These are phyloP conservation scores for Calocybe gangraenosa DNA, from an alignment of 768 basidiomycete species.

Conservation along the genomic window DNA sequence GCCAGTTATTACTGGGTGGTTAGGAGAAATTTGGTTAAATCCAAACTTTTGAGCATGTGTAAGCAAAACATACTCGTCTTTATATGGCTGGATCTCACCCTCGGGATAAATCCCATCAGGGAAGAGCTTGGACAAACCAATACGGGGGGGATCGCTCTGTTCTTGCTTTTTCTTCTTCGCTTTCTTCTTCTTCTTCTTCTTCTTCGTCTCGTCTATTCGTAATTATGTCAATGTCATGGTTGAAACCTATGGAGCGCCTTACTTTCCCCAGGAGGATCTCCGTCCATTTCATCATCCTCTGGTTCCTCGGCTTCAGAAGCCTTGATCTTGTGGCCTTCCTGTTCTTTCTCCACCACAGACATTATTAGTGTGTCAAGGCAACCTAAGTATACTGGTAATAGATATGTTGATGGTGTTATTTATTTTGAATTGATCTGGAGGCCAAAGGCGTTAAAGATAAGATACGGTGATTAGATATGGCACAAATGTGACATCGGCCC, in stretches of 20 bases:
- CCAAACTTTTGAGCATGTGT: too few species aligned
- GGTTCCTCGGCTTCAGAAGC: constrained; percentile 18
- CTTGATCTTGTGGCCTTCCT: constrained; percentile 10
- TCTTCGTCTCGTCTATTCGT: constrained; percentile 34
- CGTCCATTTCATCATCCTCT: constrained; percentile 18
- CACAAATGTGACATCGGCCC: too few species aligned
- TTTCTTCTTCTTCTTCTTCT: constrained; percentile 95
- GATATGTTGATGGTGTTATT: neutral
- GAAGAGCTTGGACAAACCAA: constrained; percentile 87
- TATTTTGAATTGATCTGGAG: neutral
- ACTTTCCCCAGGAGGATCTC: constrained; percentile 16
- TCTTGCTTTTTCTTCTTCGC: constrained; percentile 77
- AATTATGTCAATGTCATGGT: constrained; percentile 2
- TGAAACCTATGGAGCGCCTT: neutral
- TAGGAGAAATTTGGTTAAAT: neutral
- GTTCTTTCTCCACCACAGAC: constrained; percentile 9
- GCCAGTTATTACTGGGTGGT: constrained; percentile 74
- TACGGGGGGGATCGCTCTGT: constrained; percentile 89
- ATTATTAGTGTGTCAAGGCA: too few species aligned
- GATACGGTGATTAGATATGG: too few species aligned
- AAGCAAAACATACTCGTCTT: constrained; percentile 71
- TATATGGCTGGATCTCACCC: constrained; percentile 89
- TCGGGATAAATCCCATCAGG: constrained; percentile 84
- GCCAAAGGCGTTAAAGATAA: constrained; percentile 8
- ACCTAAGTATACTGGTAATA: neutral